phyloP scores from a whole-genome alignment of 306 rosid genomes.

The Ziziphus jujuba region DNA sequence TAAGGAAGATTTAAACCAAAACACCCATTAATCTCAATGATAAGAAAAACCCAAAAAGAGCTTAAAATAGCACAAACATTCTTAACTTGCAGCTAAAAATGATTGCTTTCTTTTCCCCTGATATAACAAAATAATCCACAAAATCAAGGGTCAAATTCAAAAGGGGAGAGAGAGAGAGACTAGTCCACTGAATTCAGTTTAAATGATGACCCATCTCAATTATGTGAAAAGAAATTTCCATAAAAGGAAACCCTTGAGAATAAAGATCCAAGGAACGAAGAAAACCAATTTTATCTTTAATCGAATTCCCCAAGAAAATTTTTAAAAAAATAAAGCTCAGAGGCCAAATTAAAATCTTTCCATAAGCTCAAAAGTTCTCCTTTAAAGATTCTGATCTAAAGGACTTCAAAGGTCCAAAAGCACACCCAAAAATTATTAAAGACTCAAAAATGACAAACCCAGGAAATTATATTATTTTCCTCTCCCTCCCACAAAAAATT shows the following conservation, averaged over 20 bases:
- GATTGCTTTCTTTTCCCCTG: constrained; percentile 31
- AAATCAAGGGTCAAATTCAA: constrained; percentile 22
- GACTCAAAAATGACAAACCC: constrained; percentile 5
- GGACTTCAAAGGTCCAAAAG: constrained; percentile 3
- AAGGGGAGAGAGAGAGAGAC: not conserved
- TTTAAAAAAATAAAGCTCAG: constrained; percentile 6
- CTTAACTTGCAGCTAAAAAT: constrained; percentile 21
- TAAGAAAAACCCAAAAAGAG: not conserved
- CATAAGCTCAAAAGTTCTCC: not conserved
- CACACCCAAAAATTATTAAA: constrained; percentile 4
- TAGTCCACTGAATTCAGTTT: constrained; percentile 6
- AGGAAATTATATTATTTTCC: not conserved
- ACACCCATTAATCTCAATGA: constrained; percentile 26
- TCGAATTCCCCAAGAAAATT: constrained; percentile 4
- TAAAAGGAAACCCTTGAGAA: not conserved
- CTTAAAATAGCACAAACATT: not conserved
- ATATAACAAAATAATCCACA: constrained; percentile 27
- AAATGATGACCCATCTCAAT: constrained; percentile 25
- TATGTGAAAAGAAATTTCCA: constrained; percentile 14
- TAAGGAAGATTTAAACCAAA: constrained; percentile 33
- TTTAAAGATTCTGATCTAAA: not conserved
- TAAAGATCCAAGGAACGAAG: constrained; percentile 2
- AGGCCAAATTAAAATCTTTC: constrained; percentile 12
- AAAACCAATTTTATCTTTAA: constrained; percentile 4
- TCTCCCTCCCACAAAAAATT: not conserved